A percentile compares a stretch with the other conserved stretches of the same genome.
These are phyloP conservation scores for Kazachstania bromeliacearum DNA, from an alignment of 805 yeast genomes.

Conservation along the genomic window DNA sequence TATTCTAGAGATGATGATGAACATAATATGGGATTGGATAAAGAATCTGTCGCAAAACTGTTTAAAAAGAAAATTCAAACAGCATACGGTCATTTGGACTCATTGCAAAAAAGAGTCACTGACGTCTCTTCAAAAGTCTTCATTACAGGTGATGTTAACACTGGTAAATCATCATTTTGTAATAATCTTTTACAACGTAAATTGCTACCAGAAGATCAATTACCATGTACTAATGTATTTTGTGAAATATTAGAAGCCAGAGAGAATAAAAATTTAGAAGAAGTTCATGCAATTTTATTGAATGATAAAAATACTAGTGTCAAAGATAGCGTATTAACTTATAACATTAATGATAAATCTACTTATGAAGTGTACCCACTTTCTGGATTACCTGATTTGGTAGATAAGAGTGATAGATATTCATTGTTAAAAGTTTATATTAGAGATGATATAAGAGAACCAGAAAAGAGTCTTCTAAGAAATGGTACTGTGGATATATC, in stretches of 20 bases:
- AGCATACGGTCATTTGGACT: conserved; percentile 55
- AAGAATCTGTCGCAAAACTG: conserved; percentile 56
- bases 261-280: conserved; percentile 67
- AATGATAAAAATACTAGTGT: conserved; percentile 29
- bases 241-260: conserved; percentile 86
- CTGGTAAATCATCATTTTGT: conserved; percentile 95
- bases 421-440: conserved; percentile 72
- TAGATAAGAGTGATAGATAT: conserved; percentile 62
- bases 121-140: conserved; percentile 90
- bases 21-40: conserved; percentile 47
- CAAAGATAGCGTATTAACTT: conserved; percentile 20
- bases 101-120: conserved; percentile 73
- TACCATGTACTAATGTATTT: conserved; percentile 93
- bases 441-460: conserved; percentile 51
- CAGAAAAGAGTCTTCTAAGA: conserved; percentile 59
- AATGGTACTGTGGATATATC: conserved; percentile 91
- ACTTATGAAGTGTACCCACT: conserved; percentile 53
- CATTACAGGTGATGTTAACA: conserved; percentile 92
- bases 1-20: conserved; percentile 3
- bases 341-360: conserved; percentile 43
- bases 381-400: conserved; percentile 55
- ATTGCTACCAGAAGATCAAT: conserved; percentile 89
- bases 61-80: conserved; percentile 59
- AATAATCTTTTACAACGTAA: conserved; percentile 74
- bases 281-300: conserved; percentile 82